phyloP scores from a whole-genome alignment of 1,284 basidiomycete genomes.

The Erythrobasidium hasegawianum region DNA sequence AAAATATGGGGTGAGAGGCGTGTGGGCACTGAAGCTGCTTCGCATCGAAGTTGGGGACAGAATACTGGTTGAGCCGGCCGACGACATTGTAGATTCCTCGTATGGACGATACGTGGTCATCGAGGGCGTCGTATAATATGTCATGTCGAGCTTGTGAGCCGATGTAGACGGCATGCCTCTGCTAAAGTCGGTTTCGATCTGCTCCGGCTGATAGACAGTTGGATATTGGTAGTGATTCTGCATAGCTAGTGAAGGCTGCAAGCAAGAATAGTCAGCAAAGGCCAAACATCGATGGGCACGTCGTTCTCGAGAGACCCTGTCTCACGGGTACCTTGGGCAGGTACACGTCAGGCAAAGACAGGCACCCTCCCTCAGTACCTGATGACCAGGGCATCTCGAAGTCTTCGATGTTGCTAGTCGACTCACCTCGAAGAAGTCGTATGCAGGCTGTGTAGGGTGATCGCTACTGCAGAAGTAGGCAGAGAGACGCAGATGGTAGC shows the following conservation, averaged over 20 bases:
- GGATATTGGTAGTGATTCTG: not conserved
- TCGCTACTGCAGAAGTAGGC: not conserved
- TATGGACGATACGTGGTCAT: not conserved
- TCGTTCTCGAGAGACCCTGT: too few species aligned
- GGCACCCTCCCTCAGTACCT: not conserved
- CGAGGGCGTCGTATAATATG: not conserved
- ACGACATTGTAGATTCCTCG: not conserved
- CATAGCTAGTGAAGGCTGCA: not conserved
- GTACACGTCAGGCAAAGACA: not conserved
- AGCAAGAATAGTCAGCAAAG: too few species aligned
- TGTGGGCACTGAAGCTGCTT: constrained; percentile 20
- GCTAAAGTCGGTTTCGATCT: not conserved
- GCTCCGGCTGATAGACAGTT: not conserved
- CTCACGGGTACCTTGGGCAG: not conserved
- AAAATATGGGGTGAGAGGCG: constrained; percentile 16
- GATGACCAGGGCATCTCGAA: not conserved
- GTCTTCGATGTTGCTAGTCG: too few species aligned
- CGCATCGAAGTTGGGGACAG: constrained; percentile 26
- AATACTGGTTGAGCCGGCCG: constrained; percentile 9
- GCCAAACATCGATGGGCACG: too few species aligned
- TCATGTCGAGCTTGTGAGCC: not conserved
- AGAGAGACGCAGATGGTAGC: not conserved
- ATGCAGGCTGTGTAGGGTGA: not conserved
- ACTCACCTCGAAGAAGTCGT: constrained; percentile 1
- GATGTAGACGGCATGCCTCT: not conserved